These are phyloP conservation scores for Austroboletus novae-zelandiae DNA, from an alignment of 1,284 basidiomycete species.

Conservation along the genomic window DNA sequence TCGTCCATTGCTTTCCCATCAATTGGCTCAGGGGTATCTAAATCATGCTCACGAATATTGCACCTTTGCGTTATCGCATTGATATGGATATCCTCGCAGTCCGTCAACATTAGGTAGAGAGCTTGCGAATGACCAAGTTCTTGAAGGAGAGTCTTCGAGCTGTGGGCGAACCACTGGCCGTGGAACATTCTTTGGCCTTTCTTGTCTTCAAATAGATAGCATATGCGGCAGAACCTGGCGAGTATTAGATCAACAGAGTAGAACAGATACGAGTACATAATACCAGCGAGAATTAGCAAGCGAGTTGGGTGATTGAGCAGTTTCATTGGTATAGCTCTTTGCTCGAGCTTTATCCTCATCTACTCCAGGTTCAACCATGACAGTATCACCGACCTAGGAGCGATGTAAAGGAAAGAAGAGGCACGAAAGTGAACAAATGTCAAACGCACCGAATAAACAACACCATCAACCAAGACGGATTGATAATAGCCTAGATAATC, in stretches of 20 bases:
- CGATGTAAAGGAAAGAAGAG: conserved; percentile 4
- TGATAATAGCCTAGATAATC: conserved; percentile 37
- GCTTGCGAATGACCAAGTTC: conserved; percentile 60
- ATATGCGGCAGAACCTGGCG: conserved; percentile 61
- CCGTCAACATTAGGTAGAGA: conserved; percentile 48
- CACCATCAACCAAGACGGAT: conserved; percentile 53
- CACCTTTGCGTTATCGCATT: conserved; percentile 56
- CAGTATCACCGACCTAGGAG: conserved; percentile 53
- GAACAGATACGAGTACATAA: not conserved
- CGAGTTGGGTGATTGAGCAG: conserved; percentile 40
- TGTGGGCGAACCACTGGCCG: conserved; percentile 64
- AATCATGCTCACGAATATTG: conserved; percentile 42
- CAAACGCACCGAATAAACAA: conserved; percentile 47
- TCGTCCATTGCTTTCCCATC: conserved; percentile 39
- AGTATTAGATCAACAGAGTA: not conserved
- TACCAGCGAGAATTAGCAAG: conserved; percentile 59
- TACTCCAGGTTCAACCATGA: conserved; percentile 55
- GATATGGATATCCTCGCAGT: conserved; percentile 51
- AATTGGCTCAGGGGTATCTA: conserved; percentile 42
- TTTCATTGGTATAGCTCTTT: conserved; percentile 34
- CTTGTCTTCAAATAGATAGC: conserved; percentile 52
- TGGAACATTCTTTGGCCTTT: conserved; percentile 50
- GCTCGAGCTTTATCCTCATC: conserved; percentile 41
- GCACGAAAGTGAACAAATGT: not conserved
- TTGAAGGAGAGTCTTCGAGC: conserved; percentile 61